Evolutionary conservation across 1,139 yeast genomes (phyloP), one percentile per base, ranked within the genome.

Genomic region (Lodderomyces theae): DNA sequence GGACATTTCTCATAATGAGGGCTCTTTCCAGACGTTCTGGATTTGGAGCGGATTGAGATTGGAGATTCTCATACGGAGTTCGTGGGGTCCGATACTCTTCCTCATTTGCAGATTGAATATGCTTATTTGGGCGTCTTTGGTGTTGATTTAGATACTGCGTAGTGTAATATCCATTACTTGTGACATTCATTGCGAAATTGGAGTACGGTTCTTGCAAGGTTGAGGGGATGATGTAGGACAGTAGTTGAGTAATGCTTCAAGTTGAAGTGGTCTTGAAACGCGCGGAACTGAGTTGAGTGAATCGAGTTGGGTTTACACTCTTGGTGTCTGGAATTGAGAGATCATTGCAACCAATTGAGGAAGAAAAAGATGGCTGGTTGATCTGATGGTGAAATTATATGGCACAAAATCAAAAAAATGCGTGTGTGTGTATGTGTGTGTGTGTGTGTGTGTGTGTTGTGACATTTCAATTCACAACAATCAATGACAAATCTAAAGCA

Each of bases 111-210:
- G 35, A 34, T 16, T 32, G 46, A 18, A 32, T 32, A 22, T 37
- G 39, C 29, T 39, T 37, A 23, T 29, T 35, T 23, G 37, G 25
- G 13, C 26, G 39, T 18, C 36, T 42, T 21, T 39, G 44, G 39
- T 44, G 50, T 21, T 42, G 32, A 22, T 41, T 42, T 17, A 49
- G 42, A 35, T 49, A 49, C 21, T 42, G 49, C 11, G 49, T 43
- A 15, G 51, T 42, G 30, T 47, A 49, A 32, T 49, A 49, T 4
- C 50, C 52, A 30, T 42, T 43, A 23, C 45, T 43, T 1, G 49
- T 46, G 35, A 48, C 50, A 28, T 48, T 46, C 51, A 48, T 48
- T 6, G n/a, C 31, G 8, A 8, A 8, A 19, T n/a, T n/a, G n/a
- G n/a, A n/a, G n/a, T n/a, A n/a, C n/a, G n/a, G n/a, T n/a, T n/a